Base-by-base conservation (phyloP, 2,329 filamentous ascomycete genomes). In the Huntiella moniliformis region DNA sequence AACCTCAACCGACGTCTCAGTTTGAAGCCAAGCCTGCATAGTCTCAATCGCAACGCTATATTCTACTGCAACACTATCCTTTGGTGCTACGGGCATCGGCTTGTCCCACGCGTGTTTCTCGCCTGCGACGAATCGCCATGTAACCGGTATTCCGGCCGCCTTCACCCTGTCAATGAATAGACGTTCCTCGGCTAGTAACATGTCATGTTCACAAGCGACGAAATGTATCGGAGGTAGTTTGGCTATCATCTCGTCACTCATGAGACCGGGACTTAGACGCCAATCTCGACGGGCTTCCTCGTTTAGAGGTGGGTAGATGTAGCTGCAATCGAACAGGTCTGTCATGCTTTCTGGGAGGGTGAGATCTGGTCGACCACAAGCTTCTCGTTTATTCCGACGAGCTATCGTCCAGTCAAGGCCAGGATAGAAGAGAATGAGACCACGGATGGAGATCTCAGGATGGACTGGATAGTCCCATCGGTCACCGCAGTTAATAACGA, bases 171-270 rank as follows among this genome's bases (percentile, higher is more conserved):
- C 65, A 8, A 73, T 68, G 51, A 86, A 78, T 4, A 66, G 63
- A 50, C 78, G 62, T 8, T 72, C 74, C 54, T 79, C 74, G 2
- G 61, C 62, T 7, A 74, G 64, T n/a, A 79, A 58, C 72, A 79
- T 78, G 55, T 79, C 73, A 57, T 68, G 72, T 59, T 79, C 75
- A 58, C 75, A 79, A 2, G 76, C 67, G 53, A 71, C 73, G 37
- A 78, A 59, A 13, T 77, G 63, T 2, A 79, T 57, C 12, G 70
- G 67, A 0, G 67, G 62, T 2, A 77, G 67, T 35, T 72, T 62
- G 8, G 60, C 60, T 3, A 79, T 53, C n/a, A 71, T 53, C 22
- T 66, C 63, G 51, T 74, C 67, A 0, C 66, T 57, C 47, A 75
- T 74, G 5, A 72, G 63, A 3, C 67, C 70, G 0, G 76, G 76